Evolutionary conservation across 2,329 filamentous ascomycete species (phyloP).

Genomic region (Colletotrichum graminicola): DNA sequence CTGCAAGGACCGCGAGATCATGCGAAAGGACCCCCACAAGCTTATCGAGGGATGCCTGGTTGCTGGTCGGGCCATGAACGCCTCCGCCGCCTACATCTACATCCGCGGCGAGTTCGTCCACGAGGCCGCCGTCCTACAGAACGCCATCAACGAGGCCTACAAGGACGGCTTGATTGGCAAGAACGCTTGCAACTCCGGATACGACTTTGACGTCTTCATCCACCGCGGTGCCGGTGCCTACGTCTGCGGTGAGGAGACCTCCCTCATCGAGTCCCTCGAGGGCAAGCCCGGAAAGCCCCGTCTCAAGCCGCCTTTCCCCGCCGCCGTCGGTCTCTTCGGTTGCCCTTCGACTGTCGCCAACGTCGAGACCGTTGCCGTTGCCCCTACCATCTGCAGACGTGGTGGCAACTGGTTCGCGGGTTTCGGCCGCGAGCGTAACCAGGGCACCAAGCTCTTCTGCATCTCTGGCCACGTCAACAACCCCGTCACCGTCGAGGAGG

Average conservation of each 20-base stretch:
- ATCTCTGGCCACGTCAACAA: slow-evolving; percentile 99
- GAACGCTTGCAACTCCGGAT: slow-evolving; percentile 96
- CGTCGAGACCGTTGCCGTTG: slow-evolving; percentile 95
- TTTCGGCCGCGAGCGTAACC: slow-evolving; percentile 96
- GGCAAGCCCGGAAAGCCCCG: slow-evolving; percentile 99
- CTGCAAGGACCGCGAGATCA: slow-evolving; percentile 99
- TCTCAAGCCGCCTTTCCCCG: slow-evolving; percentile 98
- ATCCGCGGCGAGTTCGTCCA: slow-evolving; percentile 99
- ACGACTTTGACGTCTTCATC: slow-evolving; percentile 97
- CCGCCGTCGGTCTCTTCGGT: slow-evolving; percentile 95
- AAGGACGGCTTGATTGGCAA: slow-evolving; percentile 94
- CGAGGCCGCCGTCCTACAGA: slow-evolving; percentile 92
- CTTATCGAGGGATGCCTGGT: slow-evolving; percentile 97
- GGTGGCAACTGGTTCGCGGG: slow-evolving; percentile 92
- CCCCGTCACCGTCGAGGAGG: slow-evolving; percentile 96
- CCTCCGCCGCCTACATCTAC: slow-evolving; percentile 98
- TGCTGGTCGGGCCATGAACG: slow-evolving; percentile 98
- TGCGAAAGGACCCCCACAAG: slow-evolving; percentile 99
- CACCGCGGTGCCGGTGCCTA: slow-evolving; percentile 98
- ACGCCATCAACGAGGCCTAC: slow-evolving; percentile 98
- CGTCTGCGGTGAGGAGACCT: slow-evolving; percentile 98
- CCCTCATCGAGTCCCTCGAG: slow-evolving; percentile 96
- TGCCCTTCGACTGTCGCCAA: slow-evolving; percentile 98
- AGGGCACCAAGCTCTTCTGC: slow-evolving; percentile 97
- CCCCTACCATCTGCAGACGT: slow-evolving; percentile 93